Evolutionary conservation across 176 grass and related monocot genomes (phyloP).

Genomic region (Triticum monococcum): DNA sequence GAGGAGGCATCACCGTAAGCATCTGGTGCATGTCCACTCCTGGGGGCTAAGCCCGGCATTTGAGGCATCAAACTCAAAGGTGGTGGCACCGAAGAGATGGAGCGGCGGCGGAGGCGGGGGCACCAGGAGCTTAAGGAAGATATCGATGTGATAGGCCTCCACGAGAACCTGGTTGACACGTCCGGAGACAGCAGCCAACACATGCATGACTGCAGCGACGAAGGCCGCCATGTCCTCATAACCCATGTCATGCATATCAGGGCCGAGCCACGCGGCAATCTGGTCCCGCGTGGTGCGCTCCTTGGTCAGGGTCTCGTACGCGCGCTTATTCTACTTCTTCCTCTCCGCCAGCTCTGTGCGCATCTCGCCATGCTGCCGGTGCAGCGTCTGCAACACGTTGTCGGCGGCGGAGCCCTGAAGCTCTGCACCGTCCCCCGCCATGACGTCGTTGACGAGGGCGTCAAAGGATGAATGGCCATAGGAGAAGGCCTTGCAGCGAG

Average conservation of each 20-base stretch:
- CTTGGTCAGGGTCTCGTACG: not conserved
- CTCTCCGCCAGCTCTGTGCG: not conserved
- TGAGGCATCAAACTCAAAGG: not conserved
- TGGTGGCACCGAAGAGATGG: not conserved
- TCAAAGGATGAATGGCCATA: slow-evolving; percentile 40
- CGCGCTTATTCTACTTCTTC: not conserved
- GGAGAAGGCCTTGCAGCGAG: slow-evolving; percentile 44
- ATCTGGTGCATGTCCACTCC: too few species aligned
- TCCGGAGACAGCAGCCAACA: not conserved
- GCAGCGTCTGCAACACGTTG: not conserved
- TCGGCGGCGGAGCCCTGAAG: not conserved
- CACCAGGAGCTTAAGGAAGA: too few species aligned
- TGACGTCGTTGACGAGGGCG: slow-evolving; percentile 6
- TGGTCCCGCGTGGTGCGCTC: not conserved
- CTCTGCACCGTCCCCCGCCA: not conserved
- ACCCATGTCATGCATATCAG: not conserved
- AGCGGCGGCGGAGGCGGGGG: not conserved
- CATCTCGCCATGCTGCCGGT: slow-evolving; percentile 22
- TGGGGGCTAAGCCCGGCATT: too few species aligned
- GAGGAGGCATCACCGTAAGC: too few species aligned
- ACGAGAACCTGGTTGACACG: too few species aligned
- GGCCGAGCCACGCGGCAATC: not conserved
- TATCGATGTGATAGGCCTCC: too few species aligned
- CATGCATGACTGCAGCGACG: not conserved
- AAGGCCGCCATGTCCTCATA: not conserved